Evolutionary conservation across 441 rosid genomes (phyloP), one percentile per base, ranked within the genome.

Genomic region (Manihot esculenta): DNA sequence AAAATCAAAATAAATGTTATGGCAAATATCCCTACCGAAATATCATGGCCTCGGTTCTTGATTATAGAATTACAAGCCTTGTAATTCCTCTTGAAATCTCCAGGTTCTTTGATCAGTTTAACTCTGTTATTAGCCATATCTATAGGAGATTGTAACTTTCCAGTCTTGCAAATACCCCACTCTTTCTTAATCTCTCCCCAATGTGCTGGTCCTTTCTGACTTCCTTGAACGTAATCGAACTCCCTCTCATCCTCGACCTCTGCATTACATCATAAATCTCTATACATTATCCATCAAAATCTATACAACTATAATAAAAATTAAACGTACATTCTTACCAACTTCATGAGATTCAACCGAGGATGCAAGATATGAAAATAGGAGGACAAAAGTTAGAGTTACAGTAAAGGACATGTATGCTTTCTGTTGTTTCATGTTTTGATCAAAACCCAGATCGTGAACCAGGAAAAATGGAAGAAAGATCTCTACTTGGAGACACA

Each of bases 21-120:
- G n/a, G n/a, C n/a, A n/a, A n/a, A n/a, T n/a, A n/a, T 45, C 18
- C 72, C 72, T 83, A 88, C 91, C 66, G 76, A 58, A 54, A 88
- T 85, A 51, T 84, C 93, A 63, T 87, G 89, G 66, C 91, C 89
- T 58, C 89, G 59, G 49, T 86, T 88, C 78, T 26, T 82, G 79
- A 84, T 15, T 27, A 74, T 72, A 5, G 89, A 84, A 64, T 79
- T 77, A 55, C 58, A 71, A n/a, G 84, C 73, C 27, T 53, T 71
- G 82, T 88, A 76, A 42, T 18, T 72, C 60, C 26, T 77, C 72
- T 66, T 57, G 0, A 84, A 21, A 12, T 77, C 58, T 27, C 42
- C 69, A n/a, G 72, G 63, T 17, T 74, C 78, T 8, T 17, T 21
- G 64, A 80, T 57, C 2, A 81, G 12, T 70, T 67, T 66, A 48